These are phyloP conservation scores for Aspergillus fumigatiaffinis DNA, from an alignment of 2,329 filamentous ascomycete genomes.

Conservation along the genomic window DNA sequence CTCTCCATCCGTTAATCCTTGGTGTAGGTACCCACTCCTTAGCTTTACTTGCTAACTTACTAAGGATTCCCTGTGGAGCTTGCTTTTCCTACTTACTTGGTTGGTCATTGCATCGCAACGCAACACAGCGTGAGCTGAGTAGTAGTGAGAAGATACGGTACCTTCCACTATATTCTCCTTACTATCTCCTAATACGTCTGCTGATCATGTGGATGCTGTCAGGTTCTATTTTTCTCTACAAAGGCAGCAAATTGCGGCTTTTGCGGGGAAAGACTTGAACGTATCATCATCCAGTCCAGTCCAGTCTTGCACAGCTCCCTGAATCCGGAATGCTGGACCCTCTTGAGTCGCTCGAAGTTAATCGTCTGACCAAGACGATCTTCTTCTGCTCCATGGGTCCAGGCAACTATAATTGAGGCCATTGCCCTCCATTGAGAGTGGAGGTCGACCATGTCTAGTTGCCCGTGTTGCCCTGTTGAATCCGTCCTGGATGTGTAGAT, in stretches of 20 bases:
- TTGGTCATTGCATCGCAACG: not conserved
- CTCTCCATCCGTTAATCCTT: not conserved
- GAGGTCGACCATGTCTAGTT: slow-evolving; percentile 15
- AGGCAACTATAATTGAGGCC: slow-evolving; percentile 18
- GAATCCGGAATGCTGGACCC: slow-evolving; percentile 16
- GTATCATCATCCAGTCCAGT: slow-evolving; percentile 19
- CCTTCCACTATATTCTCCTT: not conserved
- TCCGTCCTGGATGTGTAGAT: slow-evolving; percentile 12
- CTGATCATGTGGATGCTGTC: slow-evolving; percentile 26
- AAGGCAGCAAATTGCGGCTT: slow-evolving; percentile 24
- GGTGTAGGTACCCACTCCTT: too few species aligned
- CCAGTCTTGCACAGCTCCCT: slow-evolving; percentile 6
- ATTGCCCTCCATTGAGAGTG: slow-evolving; percentile 14
- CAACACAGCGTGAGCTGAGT: not conserved
- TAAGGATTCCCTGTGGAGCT: slow-evolving; percentile 15
- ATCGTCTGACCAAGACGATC: slow-evolving; percentile 24
- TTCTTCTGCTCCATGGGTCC: slow-evolving; percentile 13
- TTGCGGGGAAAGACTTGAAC: slow-evolving; percentile 24
- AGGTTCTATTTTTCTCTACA: slow-evolving; percentile 19
- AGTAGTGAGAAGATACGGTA: not conserved
- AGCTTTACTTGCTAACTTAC: too few species aligned
- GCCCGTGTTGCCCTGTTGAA: slow-evolving; percentile 7
- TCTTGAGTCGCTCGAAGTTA: slow-evolving; percentile 13
- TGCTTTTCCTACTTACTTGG: slow-evolving; percentile 1
- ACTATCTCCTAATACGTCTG: not conserved